These are phyloP conservation scores for Cordyceps cateniannulata DNA, from an alignment of 2,329 filamentous ascomycete genomes.

Conservation along the genomic window DNA sequence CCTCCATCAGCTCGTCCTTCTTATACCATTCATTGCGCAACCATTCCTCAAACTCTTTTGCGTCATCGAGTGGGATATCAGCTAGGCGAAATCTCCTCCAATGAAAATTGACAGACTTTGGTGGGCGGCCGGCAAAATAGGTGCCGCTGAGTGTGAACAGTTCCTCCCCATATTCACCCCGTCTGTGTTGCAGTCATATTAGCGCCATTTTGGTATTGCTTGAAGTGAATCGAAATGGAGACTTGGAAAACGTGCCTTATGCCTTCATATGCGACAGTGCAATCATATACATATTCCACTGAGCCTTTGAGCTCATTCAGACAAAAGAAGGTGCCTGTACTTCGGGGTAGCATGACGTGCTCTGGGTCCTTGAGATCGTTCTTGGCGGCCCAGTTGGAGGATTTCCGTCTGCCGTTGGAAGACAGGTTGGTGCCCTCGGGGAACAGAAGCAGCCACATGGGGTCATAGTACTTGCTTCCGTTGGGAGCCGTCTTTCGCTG, in stretches of 20 bases:
- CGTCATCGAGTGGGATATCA: slow-evolving; percentile 73
- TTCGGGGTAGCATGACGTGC: slow-evolving; percentile 70
- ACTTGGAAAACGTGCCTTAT: slow-evolving; percentile 61
- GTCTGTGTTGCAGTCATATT: slow-evolving; percentile 38
- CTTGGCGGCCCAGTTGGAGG: slow-evolving; percentile 71
- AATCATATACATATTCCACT: slow-evolving; percentile 83
- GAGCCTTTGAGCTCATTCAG: slow-evolving; percentile 67
- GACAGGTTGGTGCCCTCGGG: slow-evolving; percentile 83
- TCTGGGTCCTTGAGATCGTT: slow-evolving; percentile 64
- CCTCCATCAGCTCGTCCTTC: slow-evolving; percentile 83
- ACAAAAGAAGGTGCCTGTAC: slow-evolving; percentile 75
- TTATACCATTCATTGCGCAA: slow-evolving; percentile 81
- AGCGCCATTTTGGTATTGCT: background rate
- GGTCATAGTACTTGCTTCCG: slow-evolving; percentile 54
- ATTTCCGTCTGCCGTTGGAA: slow-evolving; percentile 61
- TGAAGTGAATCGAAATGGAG: too few relatives aligned
- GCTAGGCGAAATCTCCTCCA: slow-evolving; percentile 80
- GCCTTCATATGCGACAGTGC: slow-evolving; percentile 92
- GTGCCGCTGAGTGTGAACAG: slow-evolving; percentile 82
- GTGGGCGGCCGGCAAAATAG: slow-evolving; percentile 81
- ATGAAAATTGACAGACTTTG: slow-evolving; percentile 94
- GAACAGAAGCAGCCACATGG: slow-evolving; percentile 88
- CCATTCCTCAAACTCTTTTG: slow-evolving; percentile 75
- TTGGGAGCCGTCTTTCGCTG: slow-evolving; percentile 45
- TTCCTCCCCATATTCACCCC: slow-evolving; percentile 80